Evolutionary conservation across 2,329 filamentous ascomycete species (phyloP).

Genomic region (Fusarium dimerum): DNA sequence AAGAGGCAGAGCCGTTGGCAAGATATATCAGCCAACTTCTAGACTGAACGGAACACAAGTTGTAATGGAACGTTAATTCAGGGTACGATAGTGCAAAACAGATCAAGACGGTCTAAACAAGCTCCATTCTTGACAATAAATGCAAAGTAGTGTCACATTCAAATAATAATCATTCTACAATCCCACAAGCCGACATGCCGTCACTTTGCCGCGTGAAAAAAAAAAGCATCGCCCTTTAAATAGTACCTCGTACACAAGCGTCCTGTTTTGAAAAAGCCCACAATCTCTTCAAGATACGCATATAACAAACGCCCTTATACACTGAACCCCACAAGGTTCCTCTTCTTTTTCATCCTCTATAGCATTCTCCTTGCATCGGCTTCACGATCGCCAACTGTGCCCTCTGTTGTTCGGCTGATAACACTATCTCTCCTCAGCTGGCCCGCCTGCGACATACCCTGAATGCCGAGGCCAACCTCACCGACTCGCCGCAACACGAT

Average conservation of each 20-base stretch:
- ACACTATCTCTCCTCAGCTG: conserved; percentile 43
- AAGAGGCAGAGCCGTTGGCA: conserved; percentile 50
- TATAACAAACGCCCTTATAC: conserved; percentile 27
- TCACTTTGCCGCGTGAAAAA: conserved; percentile 9
- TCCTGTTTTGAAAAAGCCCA: conserved; percentile 17
- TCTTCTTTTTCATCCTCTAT: conserved; percentile 16
- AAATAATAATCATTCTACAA: conserved; percentile 24
- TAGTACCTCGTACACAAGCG: conserved; percentile 5
- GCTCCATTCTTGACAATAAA: conserved; percentile 5
- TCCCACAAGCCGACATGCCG: conserved; percentile 13
- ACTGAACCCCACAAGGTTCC: conserved; percentile 8
- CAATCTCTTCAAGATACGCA: conserved; percentile 32
- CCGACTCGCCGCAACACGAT: conserved; percentile 79
- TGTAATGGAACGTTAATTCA: too few relatives aligned
- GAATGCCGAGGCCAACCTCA: conserved; percentile 67
- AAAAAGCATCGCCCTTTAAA: conserved; percentile 17
- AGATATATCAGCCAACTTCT: conserved; percentile 47
- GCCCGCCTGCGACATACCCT: conserved; percentile 44
- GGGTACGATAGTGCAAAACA: not conserved
- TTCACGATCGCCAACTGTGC: conserved; percentile 31
- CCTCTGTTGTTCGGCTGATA: conserved; percentile 36
- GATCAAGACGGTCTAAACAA: not conserved
- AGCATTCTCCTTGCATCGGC: conserved; percentile 39
- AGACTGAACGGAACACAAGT: conserved; percentile 4
- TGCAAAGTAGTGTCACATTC: conserved; percentile 25